Evolutionary conservation across 2,329 filamentous ascomycete species (phyloP), one percentile per base, ranked within the genome.

Genomic region (Immersiporthe knoxdaviesiana): DNA sequence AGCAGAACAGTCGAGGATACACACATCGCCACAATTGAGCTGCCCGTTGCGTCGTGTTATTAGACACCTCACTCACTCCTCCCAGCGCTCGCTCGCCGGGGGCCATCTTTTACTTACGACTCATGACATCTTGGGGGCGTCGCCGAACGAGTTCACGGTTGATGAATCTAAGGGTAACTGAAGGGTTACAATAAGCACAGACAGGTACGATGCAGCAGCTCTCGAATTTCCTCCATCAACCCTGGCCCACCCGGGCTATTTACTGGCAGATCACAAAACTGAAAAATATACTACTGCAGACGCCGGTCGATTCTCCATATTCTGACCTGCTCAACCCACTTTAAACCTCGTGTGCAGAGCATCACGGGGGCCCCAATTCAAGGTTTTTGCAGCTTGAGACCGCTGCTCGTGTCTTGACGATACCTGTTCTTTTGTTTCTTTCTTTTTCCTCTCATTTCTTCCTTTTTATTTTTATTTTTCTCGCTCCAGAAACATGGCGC

Each of bases 401-500:
- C 21, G 63, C 63, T 37, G 63, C 52, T 68, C 24, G 16, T 50
- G 47, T 39, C 24, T 39, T 39, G 44, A 58, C 10, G 56, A 24
- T 18, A n/a, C 21, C 37, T 65, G 27, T 62, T n/a, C 52, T 50
- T 37, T 47, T 65, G 27, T 62, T n/a, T 58, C 39, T 37, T 47
- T 21, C 18, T 21, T 47, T 47, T 6, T 11, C 21, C 21, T 47
- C n/a, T n/a, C 8, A 18, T 18, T 21, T 1, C 8, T 8, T 12
- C 16, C 10, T 27, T 35, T 35, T 35, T n/a, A n/a, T n/a, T 35
- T 35, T 35, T 8, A 8, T 35, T 4, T 35, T 35, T 32, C 21
- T 64, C 47, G 7, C 24, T n/a, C n/a, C 35, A n/a, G 37, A 58
- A 69, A 65, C 21, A 79, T 79, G 77, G 77, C 77, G 44, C 78